phyloP scores from a whole-genome alignment of 73 alveolate species.

The Paramecium caudatum region DNA sequence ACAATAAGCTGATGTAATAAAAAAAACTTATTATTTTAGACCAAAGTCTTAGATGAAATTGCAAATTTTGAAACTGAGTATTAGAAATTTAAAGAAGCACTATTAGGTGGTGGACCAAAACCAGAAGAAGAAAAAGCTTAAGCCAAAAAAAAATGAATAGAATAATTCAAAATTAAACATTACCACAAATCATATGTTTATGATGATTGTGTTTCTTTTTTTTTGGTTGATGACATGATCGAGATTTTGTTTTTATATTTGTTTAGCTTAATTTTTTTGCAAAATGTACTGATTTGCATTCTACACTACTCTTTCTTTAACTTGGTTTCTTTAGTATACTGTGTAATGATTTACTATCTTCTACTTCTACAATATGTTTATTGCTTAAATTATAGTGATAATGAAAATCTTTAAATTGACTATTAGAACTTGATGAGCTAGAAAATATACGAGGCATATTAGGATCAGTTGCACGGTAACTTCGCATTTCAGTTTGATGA shows the following conservation, averaged over 20 bases:
- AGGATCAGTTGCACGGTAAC: slow-evolving; percentile 18
- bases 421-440: slow-evolving; percentile 43
- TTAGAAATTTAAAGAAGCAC: neutral
- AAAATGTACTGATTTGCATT: slow-evolving; percentile 10
- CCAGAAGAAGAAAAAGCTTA: neutral
- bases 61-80: neutral
- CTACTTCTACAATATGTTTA: neutral
- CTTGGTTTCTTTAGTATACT: slow-evolving; percentile 42
- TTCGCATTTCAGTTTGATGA: neutral
- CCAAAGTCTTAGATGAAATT: neutral
- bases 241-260: neutral
- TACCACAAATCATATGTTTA: slow-evolving; percentile 2
- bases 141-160: neutral
- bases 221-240: slow-evolving; percentile 27
- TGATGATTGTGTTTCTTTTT: neutral
- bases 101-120: neutral
- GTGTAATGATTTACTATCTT: slow-evolving; percentile 16
- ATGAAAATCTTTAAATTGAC: slow-evolving; percentile 7
- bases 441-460: neutral
- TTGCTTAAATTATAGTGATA: neutral
- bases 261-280: neutral
- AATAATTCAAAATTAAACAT: neutral
- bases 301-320: slow-evolving; percentile 13
- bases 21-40: neutral
- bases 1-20: neutral